Percentiles rank a stretch among this genome's conserved stretches.
Evolutionary conservation across 1,139 yeast species (phyloP).

Genomic region (Debaryomyces robertsiae): DNA sequence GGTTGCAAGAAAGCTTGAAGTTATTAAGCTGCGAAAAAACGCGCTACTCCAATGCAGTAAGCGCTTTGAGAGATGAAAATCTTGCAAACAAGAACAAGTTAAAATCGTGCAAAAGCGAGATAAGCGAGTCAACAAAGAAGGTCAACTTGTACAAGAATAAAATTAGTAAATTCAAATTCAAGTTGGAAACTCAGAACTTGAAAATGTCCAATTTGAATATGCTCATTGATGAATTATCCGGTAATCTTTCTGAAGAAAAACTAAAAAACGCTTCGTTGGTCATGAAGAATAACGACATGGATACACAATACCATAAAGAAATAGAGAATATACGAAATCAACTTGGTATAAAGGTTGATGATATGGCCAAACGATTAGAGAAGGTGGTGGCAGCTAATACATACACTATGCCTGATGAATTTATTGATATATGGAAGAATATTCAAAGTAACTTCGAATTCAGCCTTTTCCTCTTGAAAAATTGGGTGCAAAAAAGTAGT

Average conservation of each 20-base stretch:
- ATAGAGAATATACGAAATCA: no score
- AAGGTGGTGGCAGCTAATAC: no score
- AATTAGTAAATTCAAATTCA: conserved; percentile 2
- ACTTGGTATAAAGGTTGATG: no score
- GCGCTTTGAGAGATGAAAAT: conserved; percentile 2
- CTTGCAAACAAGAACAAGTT: neutral
- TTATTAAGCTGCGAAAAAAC: neutral
- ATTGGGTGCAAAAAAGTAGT: neutral
- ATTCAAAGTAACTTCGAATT: neutral
- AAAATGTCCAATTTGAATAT: conserved; percentile 9
- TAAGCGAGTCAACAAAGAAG: conserved; percentile 2
- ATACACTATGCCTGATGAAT: neutral
- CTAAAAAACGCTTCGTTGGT: conserved; percentile 9
- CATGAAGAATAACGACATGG: neutral
- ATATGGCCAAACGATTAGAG: no score
- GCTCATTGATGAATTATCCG: conserved; percentile 13
- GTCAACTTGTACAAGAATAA: conserved; percentile 1
- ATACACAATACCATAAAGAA: no score
- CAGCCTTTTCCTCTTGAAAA: neutral
- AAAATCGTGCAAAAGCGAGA: neutral
- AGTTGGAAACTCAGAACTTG: conserved; percentile 10
- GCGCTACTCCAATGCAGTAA: neutral
- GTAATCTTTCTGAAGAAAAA: conserved; percentile 15
- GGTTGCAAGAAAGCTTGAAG: conserved; percentile 1
- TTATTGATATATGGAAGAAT: neutral